A percentile compares a stretch with the other conserved stretches of the same genome.
Conservation (phyloP, 108 stramenopile species). For the Mediolabrus comicus region DNA sequence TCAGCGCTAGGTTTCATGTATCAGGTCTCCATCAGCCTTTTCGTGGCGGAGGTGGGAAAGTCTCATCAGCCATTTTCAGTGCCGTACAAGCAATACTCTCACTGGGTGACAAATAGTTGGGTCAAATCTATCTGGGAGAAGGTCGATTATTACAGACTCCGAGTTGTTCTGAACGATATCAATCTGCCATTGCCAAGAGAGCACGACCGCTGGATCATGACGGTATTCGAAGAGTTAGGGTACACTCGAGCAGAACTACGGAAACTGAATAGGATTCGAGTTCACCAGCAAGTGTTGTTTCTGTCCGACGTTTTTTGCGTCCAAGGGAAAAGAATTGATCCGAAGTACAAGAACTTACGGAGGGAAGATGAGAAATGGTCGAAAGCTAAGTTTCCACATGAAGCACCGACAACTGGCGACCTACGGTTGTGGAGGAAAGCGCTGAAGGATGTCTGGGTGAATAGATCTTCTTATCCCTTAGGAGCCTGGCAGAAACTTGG, state of each 20-base stretch:
- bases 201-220: conserved; percentile 23
- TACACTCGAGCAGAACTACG: background rate
- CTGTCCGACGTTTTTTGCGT: conserved; percentile 13
- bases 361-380: conserved; percentile 5
- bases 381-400: conserved; percentile 1
- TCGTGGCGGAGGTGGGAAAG: conserved; percentile 3
- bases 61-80: background rate
- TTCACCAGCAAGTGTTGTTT: conserved; percentile 26
- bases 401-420: background rate
- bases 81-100: background rate
- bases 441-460: background rate
- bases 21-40: background rate
- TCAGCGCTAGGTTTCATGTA: background rate
- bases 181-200: conserved; percentile 8
- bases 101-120: conserved; percentile 12
- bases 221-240: background rate
- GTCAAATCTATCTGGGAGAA: conserved; percentile 21
- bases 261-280: conserved; percentile 5
- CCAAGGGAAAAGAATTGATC: conserved; percentile 1
- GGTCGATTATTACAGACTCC: background rate
- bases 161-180: background rate
- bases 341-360: conserved; percentile 1
- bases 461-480: too few species aligned
- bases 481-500: too few species aligned
- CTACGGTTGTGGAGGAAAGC: background rate